Evolutionary conservation across 2,329 filamentous ascomycete genomes (phyloP), one percentile per base, ranked within the genome.

Genomic region (Hirsutella minnesotensis): DNA sequence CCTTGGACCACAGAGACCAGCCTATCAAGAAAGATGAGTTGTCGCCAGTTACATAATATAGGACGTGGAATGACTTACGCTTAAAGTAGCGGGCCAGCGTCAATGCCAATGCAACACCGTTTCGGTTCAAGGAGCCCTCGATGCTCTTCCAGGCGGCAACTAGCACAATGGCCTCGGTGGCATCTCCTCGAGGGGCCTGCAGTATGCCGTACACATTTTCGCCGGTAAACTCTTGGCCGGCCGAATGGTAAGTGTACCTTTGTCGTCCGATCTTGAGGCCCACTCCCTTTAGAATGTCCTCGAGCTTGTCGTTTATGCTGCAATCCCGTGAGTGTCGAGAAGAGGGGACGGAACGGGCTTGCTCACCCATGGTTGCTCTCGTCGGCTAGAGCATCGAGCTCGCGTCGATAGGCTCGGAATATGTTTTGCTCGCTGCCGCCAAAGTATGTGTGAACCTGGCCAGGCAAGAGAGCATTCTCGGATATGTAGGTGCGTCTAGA

Each of bases 1-100:
- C 92, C 64, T 98, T 98, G 46, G 89, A 95, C 92, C 92, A 98
- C 22, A 98, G 73, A 42, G 88, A 95, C 92, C 92, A 98, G 52
- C 83, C 77, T 81, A 30, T 21, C 9, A n/a, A 9, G n/a, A 10
- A 9, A 31, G 42, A 42, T 59, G 29, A 61, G 52, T 46, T 33
- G 12, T 24, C 31, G 18, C 9, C 16, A 24, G 19, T 3, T n/a
- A 16, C 16, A 41, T 5, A 9, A 15, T 2, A 24, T 24, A 40
- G 49, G 18, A 13, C 4, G 33, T 12, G 3, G 13, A 15, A 9
- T 2, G 39, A 50, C 69, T 27, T 56, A 78, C 85, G 79, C 64
- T 94, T 95, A 67, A 98, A 96, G 64, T 98, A 98, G 51, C 92
- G 79, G 22, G 87, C 86, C 51, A 98, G 65, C 0, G 90, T 89